Base-by-base conservation (phyloP, 2,329 filamentous ascomycete genomes). In the Diaporthe longicolla region DNA sequence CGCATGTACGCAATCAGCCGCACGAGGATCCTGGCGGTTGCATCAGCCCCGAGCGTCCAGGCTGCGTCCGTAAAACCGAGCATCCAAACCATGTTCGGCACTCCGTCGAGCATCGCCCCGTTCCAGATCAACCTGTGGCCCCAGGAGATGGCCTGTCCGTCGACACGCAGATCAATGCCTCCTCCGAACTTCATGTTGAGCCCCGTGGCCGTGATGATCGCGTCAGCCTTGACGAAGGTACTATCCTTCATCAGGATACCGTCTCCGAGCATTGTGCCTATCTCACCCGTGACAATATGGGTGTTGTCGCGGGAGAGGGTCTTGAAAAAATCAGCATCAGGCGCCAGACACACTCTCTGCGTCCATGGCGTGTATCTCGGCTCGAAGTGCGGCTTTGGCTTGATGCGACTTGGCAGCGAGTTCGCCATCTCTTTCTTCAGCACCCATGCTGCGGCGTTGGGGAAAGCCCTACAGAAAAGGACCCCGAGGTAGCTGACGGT, bases 191-290 rank as follows among this genome's bases (percentile, higher is more conserved):
- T n/a, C 71, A 75, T 57, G 54, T 43, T 75, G 26, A 75, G 54
- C 13, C 92, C 92, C 0, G 92, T 93, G 0, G 92, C 92, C 0
- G 91, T 92, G 71, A 93, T 83, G 76, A 93, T 91, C 72, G 90
- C 85, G 77, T 93, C 91, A 0, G 91, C 87, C 17, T 86, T 79
- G 0, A 93, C 79, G 0, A 75, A 82, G 78, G 83, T 78, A 3
- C 87, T 85, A 2, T 83, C 83, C 11, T 82, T 76, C 35, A 90
- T 84, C 55, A 81, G 78, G 10, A 92, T 84, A 32, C 83, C 82
- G 1, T 81, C 77, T 1, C 82, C 77, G 0, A 87, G 88, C 9
- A 89, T 83, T 0, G 78, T 83, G 45, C 84, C 81, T 76, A 91
- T 89, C 11, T 75, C 77, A 35, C 82, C 87, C 0, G 88, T 89